Base-by-base conservation (phyloP, 2,329 filamentous ascomycete species). In the Aspergillus pseudonomiae region DNA sequence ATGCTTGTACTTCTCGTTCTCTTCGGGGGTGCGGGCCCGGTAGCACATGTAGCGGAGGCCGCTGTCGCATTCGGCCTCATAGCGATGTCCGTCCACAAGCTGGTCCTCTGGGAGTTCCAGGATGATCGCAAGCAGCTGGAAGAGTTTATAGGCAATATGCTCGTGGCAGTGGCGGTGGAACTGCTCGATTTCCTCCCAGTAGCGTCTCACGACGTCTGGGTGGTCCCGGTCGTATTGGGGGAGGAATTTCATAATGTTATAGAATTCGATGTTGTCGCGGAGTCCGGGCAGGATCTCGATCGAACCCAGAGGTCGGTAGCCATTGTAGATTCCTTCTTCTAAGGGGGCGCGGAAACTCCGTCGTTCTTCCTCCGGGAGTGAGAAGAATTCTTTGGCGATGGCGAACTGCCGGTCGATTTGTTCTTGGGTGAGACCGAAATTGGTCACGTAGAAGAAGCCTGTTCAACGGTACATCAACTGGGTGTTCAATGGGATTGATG, bases 41-140 rank as follows among this genome's bases (percentile, higher is more conserved):
- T 87, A 88, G 48, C 82, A 80, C 85, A 88, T 88, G 71, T 88
- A 88, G 2, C 88, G 81, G 36, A 88, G 79, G 60, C 88, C 85
- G 32, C 86, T 85, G 65, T 88, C 85, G 24, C 83, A 82, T 46
- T 83, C 81, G 21, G 82, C 80, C 2, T 86, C 81, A 74, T 88
- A 89, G 11, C 77, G 79, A 73, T 89, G 87, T 1, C 84, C 77
- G 21, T 82, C 77, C 65, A 84, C 78, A 41, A 89, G 78, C 61
- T 83, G 80, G 7, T 89, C 86, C 54, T 86, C 82, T 0, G 85
- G 85, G 0, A 90, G 77, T 68, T 89, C 82, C 0, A 89, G 79
- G 0, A 88, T 79, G 34, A 87, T 81, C 3, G 87, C 86, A 48
- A 89, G 84, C 1, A 89, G 81, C 1, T 82, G 80, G 2, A 89